A percentile compares a stretch with the other conserved stretches of the same genome.
phyloP scores from a whole-genome alignment of 371 early-diverging fungal species.

The Syncephalis plumigaleata region DNA sequence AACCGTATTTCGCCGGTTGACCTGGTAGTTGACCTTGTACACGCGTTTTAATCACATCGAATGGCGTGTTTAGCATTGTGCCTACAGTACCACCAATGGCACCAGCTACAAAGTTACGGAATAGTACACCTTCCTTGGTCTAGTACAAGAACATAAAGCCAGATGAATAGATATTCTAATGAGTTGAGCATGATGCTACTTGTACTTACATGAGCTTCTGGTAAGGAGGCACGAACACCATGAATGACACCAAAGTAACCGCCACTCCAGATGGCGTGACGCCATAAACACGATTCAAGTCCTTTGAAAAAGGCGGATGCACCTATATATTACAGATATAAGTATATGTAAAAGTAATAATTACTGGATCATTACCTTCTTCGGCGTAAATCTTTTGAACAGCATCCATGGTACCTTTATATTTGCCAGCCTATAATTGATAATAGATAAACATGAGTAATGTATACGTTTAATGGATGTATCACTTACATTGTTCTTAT shows the following conservation, averaged over 20 bases:
- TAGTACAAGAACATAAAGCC: too few species aligned
- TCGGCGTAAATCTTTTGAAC: constrained; percentile 47
- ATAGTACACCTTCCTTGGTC: constrained; percentile 55
- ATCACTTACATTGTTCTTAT: constrained; percentile 44
- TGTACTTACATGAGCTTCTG: constrained; percentile 58
- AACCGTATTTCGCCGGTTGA: constrained; percentile 60
- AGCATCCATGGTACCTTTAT: constrained; percentile 54
- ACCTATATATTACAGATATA: constrained; percentile 15
- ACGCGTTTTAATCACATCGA: constrained; percentile 95
- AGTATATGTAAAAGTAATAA: constrained; percentile 1
- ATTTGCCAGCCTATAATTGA: constrained; percentile 36
- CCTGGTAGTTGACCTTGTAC: constrained; percentile 69
- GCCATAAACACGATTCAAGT: constrained; percentile 86
- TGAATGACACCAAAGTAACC: constrained; percentile 86
- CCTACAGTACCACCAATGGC: constrained; percentile 92
- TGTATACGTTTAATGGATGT: neutral
- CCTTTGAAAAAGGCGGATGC: constrained; percentile 79
- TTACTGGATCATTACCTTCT: constrained; percentile 26
- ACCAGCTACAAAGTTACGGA: constrained; percentile 84
- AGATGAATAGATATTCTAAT: constrained; percentile 11
- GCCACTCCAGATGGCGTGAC: constrained; percentile 90
- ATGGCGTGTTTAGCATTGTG: constrained; percentile 87
- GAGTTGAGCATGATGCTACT: neutral
- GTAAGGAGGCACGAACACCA: constrained; percentile 44
- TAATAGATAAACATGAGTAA: neutral